Evolutionary conservation across 2,329 filamentous ascomycete species (phyloP), one percentile per base, ranked within the genome.

Genomic region (Xylariaceae sp.): DNA sequence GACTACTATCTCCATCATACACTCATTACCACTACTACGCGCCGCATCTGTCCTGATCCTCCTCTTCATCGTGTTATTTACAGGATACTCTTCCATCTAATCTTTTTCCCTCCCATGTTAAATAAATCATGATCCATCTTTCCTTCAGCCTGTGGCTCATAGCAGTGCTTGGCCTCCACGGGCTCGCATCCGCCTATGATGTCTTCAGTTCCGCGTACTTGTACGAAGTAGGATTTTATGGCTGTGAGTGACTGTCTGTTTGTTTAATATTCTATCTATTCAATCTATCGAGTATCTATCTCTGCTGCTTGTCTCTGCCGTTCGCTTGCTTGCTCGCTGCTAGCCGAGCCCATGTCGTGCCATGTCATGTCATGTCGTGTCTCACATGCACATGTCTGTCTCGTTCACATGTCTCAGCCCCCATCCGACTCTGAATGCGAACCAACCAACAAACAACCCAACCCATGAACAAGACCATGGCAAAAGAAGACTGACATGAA

Each of bases 171-270:
- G 47, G 51, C 51, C 53, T 54, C 37, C 9, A 53, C 37, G 37
- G 53, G 42, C 50, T 42, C 15, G 47, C 44, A 6, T 37, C 48
- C 18, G 60, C 60, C 7, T 53, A 59, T 56, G 53, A 59, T 23
- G 59, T 58, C 35, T 55, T 61, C n/a, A 56, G 56, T 18, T 61
- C 60, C 6, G 18, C 45, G 11, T 55, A 57, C 17, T 44, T 60
- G 17, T 64, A 64, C 44, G 60, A 64, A 35, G 23, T 57, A 11
- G 62, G 60, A 11, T 59, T 60, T 18, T 64, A 62, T n/a, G 62
- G 62, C 15, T 59, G 62, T 64, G 17, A 64, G 62, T 64, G 17
- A n/a, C 44, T 5, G 23, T 11, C 10, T 44, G 13, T 15, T 42
- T n/a, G 6, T 45, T 37, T 9, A 47, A 11, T 44, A 37, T 18